Evolutionary conservation across 2,329 filamentous ascomycete genomes (phyloP), one percentile per base, ranked within the genome.

Genomic region (Ascochyta viciae-villosae): DNA sequence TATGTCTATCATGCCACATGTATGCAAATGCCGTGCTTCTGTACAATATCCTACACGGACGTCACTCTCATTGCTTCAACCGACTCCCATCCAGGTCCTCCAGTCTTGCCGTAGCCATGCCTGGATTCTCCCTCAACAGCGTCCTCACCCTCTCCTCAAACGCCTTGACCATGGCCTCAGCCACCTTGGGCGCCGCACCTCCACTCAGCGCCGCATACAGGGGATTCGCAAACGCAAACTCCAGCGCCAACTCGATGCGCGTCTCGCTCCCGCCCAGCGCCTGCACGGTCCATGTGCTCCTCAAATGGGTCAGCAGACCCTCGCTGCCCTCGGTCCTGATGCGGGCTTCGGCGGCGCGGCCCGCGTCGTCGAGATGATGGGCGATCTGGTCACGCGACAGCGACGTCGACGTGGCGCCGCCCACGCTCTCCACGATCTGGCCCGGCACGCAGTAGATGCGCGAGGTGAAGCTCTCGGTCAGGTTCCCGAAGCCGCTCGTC

Each of bases 211-310:
- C 87, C 38, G 87, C 88, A 78, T 97, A 96, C 53, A 96, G 74
- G n/a, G 93, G 91, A 76, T 93, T 98, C 65, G 86, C 83, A 74
- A 99, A 97, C 74, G 89, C 86, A 74, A 93, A 97, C 60, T 88
- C 85, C 65, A 99, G 88, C 53, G 83, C 81, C 64, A 99, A 78
- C 65, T 85, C 82, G 13, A 98, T 91, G 66, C 90, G 85, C 4
- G 92, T 96, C 77, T 82, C 82, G 27, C 82, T 72, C 61, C 73
- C 68, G 54, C 64, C 65, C 57, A 73, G 68, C 64, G 63, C 77
- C 48, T 76, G 80, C 58, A 91, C 81, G 44, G 82, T 86, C 90
- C 89, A 95, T 60, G 83, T 81, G 47, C 88, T 94, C 51, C 85
- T 81, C 34, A 94, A 77, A 64, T 85, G 88, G 68, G 85, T 84